These are phyloP conservation scores for Cordia subcordata DNA, from an alignment of 257 asterid genomes.

Conservation along the genomic window DNA sequence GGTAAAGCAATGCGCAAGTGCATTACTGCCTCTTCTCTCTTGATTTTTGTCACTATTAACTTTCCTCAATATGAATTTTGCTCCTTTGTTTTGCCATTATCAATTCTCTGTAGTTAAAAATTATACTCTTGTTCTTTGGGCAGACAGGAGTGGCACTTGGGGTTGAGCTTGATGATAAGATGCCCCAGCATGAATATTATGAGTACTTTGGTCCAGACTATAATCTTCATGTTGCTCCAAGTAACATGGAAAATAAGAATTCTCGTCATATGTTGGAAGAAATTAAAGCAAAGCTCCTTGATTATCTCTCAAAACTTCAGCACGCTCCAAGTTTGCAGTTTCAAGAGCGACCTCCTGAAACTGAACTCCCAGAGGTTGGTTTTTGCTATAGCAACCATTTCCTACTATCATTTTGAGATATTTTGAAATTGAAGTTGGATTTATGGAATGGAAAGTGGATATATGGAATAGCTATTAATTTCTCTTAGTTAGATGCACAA, in stretches of 20 bases:
- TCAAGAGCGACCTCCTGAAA: constrained; percentile 55
- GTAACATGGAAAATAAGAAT: constrained; percentile 60
- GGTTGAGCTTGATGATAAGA: constrained; percentile 43
- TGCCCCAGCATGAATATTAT: constrained; percentile 48
- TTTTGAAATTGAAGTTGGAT: not conserved
- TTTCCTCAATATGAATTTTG: not conserved
- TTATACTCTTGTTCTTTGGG: constrained; percentile 4
- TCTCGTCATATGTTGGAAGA: constrained; percentile 39
- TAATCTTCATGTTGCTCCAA: constrained; percentile 42
- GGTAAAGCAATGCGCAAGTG: too few relatives aligned
- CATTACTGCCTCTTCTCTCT: too few relatives aligned
- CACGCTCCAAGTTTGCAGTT: constrained; percentile 59
- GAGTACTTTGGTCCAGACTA: constrained; percentile 58
- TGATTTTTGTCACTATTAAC: too few relatives aligned
- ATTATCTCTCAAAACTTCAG: constrained; percentile 46
- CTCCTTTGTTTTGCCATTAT: not conserved
- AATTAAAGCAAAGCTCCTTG: constrained; percentile 43
- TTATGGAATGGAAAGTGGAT: too few relatives aligned
- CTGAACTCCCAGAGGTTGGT: constrained; percentile 47
- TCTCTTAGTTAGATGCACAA: too few relatives aligned
- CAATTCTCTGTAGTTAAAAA: too few relatives aligned
- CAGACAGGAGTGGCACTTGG: constrained; percentile 62
- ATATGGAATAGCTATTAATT: too few relatives aligned
- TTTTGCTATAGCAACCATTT: not conserved
- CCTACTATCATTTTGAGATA: not conserved